Evolutionary conservation across 2,329 filamentous ascomycete genomes (phyloP), one percentile per base, ranked within the genome.

Genomic region (Trichophyton benhamiae): DNA sequence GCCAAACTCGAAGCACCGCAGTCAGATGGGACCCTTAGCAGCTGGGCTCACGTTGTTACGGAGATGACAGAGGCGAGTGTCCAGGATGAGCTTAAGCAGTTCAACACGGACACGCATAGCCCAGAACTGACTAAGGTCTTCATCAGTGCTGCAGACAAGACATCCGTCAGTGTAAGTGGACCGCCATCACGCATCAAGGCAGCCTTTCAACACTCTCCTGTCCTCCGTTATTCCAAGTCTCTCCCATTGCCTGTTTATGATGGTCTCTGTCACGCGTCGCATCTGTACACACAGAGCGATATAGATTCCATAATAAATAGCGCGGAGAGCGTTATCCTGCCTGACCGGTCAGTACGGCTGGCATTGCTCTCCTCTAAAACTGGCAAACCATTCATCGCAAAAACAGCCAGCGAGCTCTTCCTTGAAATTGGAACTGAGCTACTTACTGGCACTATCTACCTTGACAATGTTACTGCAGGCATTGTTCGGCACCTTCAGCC

Each of bases 221-320:
- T 65, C 15, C 64, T 72, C n/a, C 63, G 67, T 7, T 57, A 65
- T n/a, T 57, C 61, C 30, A 67, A 65, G 27, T 65, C 63, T 58
- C 58, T 65, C 9, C 57, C 62, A 11, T 46, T 72, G 13, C 69
- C 70, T 0, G 68, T 72, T 0, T 71, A 69, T 61, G 66, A 66
- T 0, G 71, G 71, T 3, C 59, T 71, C 0, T 71, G 70, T 33
- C 71, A 72, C 63, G 77, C 80, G 15, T 75, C 70, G 59, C 77
- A 78, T 49, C 74, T 78, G 2, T 86, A 84, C 66, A 70, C 52
- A 27, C 5, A 22, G 3, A 27, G 65, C 3, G 58, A 70, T 63
- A 62, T 65, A 11, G 22, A 62, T 7, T 20, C 13, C 2, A 61
- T 68, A 36, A 42, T 60, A 13, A 27, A 36, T 17, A 36, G 46